A percentile compares a stretch with the other conserved stretches of the same genome.
These are phyloP conservation scores for Pachyrhizus erosus DNA, from an alignment of 306 rosid genomes.

Conservation along the genomic window DNA sequence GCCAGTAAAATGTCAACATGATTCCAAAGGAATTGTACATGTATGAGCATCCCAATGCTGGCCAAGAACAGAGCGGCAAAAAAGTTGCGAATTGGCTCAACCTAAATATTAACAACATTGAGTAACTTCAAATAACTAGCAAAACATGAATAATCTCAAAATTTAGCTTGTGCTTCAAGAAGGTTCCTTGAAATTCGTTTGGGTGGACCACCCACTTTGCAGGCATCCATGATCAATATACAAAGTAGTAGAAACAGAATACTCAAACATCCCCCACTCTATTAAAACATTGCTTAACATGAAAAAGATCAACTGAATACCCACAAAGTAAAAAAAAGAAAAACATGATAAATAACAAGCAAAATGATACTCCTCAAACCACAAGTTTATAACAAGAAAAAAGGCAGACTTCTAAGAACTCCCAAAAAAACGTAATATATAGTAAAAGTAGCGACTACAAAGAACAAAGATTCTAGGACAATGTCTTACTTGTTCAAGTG, in stretches of 20 bases:
- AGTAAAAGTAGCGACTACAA: conserved; percentile 32
- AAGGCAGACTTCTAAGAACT: conserved; percentile 7
- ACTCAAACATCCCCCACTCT: conserved; percentile 3
- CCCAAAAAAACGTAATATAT: conserved; percentile 22
- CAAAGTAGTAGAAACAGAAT: conserved; percentile 24
- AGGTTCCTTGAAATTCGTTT: conserved; percentile 33
- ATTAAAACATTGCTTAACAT: conserved; percentile 14
- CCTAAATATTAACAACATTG: conserved; percentile 59
- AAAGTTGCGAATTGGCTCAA: conserved; percentile 95
- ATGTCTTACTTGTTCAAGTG: conserved; percentile 82
- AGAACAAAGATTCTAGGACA: conserved; percentile 37
- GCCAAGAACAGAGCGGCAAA: conserved; percentile 98
- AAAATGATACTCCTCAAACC: conserved; percentile 37
- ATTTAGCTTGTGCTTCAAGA: conserved; percentile 12
- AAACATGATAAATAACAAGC: conserved; percentile 21
- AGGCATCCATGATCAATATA: conserved; percentile 26
- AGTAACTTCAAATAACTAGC: conserved; percentile 42
- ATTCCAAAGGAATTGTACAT: conserved; percentile 97
- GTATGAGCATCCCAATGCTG: conserved; percentile 98
- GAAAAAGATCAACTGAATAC: conserved; percentile 5
- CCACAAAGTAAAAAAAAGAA: not conserved
- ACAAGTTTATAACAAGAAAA: conserved; percentile 17
- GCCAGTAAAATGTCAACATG: conserved; percentile 96
- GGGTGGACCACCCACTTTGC: conserved; percentile 5
- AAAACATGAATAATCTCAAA: conserved; percentile 39